phyloP scores from a whole-genome alignment of 179 eudicot species.

The Actinidia chinensis region DNA sequence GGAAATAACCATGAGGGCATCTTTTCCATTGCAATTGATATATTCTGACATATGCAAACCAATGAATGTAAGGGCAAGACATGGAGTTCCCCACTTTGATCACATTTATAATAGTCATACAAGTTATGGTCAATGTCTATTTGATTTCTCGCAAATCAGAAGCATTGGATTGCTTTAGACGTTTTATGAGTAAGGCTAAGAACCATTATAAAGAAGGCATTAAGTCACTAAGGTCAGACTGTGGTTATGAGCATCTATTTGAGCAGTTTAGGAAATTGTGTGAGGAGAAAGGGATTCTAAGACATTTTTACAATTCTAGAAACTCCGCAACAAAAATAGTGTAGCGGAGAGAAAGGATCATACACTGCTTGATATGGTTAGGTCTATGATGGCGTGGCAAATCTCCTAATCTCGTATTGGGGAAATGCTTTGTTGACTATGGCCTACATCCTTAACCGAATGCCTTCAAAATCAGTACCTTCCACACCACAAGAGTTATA shows the following conservation, averaged over 20 bases:
- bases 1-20: no score
- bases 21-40: no score
- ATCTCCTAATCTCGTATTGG: neutral
- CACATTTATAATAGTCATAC: neutral
- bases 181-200: no score
- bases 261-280: neutral
- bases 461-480: neutral
- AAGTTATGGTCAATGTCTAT: neutral
- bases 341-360: neutral
- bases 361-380: neutral
- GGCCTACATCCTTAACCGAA: constrained; percentile 6
- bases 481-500: neutral
- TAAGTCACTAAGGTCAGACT: neutral
- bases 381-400: neutral
- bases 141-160: no score
- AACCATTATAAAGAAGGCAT: neutral
- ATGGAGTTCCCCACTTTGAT: neutral
- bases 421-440: constrained; percentile 5
- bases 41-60: no score
- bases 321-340: neutral
- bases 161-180: no score
- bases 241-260: neutral
- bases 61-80: neutral
- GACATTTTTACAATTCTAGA: neutral
- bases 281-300: neutral